Evolutionary conservation across 768 basidiomycete species (phyloP).

Genomic region (Lactifluus piperatus): DNA sequence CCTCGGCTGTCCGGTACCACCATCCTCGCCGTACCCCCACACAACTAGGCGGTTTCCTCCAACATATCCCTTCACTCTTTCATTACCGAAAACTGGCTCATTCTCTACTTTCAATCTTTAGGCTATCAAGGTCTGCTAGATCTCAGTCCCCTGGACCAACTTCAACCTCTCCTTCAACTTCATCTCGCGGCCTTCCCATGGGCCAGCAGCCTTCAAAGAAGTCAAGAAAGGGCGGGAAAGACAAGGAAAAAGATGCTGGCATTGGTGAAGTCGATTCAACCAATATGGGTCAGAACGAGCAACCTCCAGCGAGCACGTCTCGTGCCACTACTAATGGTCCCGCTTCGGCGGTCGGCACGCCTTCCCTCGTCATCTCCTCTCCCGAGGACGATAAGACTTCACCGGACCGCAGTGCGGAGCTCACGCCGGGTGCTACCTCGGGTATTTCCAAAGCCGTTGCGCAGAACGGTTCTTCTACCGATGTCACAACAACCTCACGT

Average conservation of each 20-base stretch:
- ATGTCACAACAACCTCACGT: slow-evolving; percentile 32
- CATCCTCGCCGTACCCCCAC: slow-evolving; percentile 6
- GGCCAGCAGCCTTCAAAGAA: slow-evolving; percentile 83
- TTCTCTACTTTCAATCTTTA: slow-evolving; percentile 67
- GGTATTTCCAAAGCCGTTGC: slow-evolving; percentile 9
- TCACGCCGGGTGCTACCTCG: slow-evolving; percentile 26
- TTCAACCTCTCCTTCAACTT: slow-evolving; percentile 31
- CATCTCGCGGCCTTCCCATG: slow-evolving; percentile 45
- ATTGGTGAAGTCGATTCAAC: slow-evolving; percentile 33
- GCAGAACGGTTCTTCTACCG: slow-evolving; percentile 27
- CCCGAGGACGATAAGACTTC: slow-evolving; percentile 28
- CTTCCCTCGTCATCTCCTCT: slow-evolving; percentile 30
- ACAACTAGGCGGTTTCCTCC: background rate
- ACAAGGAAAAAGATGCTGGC: slow-evolving; percentile 50
- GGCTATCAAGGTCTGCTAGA: slow-evolving; percentile 62
- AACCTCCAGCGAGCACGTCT: slow-evolving; percentile 36
- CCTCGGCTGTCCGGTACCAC: background rate
- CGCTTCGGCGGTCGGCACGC: slow-evolving; percentile 29
- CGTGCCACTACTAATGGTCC: slow-evolving; percentile 34
- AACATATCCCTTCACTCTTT: background rate
- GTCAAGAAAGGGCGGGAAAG: slow-evolving; percentile 61
- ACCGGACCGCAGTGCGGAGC: slow-evolving; percentile 35
- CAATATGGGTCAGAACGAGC: slow-evolving; percentile 32
- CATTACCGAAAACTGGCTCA: slow-evolving; percentile 61
- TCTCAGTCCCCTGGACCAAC: slow-evolving; percentile 59